Evolutionary conservation across 2,329 filamentous ascomycete species (phyloP), one percentile per base, ranked within the genome.

Genomic region (Hypomyces perniciosus): DNA sequence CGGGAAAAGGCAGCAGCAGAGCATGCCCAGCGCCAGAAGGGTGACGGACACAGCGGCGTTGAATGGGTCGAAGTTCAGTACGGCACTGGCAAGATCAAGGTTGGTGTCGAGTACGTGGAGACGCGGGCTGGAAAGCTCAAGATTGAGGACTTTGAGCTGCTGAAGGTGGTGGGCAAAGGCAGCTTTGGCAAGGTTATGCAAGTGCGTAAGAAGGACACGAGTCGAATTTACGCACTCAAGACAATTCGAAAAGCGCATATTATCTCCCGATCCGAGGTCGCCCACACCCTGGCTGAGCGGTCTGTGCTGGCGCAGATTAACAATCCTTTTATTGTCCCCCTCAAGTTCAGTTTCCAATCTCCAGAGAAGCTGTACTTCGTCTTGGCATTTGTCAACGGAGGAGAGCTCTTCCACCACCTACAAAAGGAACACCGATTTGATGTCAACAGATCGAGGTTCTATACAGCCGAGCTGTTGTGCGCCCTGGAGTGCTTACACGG

Each of bases 171-270:
- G 28, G 93, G 93, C 56, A 96, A 96, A 73, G 93, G 93, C 57
- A 96, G 90, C 71, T 97, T 97, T 69, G 93, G 93, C 72, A 97
- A 97, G 75, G 93, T 97, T 68, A 97, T 97, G 90, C 92, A 97
- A 74, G 93, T 99, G 65, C 85, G 88, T 74, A 99, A 99, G 78
- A 93, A 93, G 72, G 92, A 99, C 73, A 99, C 93, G 33, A 86
- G 85, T 67, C 91, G 93, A 64, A 97, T 99, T 69, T 99, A 99
- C 72, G 93, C 93, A 50, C 83, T 99, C 64, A 99, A 99, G 80
- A 97, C 92, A n/a, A 93, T 99, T 64, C 90, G 92, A 64, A 99
- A 99, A 73, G 91, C 92, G 52, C 92, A 99, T 72, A 99, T 99
- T 72, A 99, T 99, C 67, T 97, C 92, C 33, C 84, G 93, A 54